Conservation (phyloP, 257 asterid genomes). For the Verbena officinalis region DNA sequence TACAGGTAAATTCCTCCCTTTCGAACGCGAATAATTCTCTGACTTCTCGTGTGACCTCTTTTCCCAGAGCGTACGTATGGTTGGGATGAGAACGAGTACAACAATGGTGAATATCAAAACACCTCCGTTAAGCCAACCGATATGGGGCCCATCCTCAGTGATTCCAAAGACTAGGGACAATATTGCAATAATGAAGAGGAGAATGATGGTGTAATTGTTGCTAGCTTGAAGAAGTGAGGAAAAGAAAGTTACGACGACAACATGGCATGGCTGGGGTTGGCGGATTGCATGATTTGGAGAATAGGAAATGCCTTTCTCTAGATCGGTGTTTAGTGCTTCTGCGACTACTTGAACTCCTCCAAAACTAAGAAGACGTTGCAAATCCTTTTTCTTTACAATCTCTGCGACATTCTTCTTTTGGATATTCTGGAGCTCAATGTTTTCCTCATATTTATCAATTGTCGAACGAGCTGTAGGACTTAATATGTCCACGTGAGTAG, state of each 20-base stretch:
- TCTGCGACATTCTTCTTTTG: conserved; percentile 9
- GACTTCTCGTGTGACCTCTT: not conserved
- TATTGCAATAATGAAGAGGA: conserved; percentile 32
- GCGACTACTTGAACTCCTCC: conserved; percentile 35
- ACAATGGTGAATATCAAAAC: conserved; percentile 22
- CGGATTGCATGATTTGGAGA: not conserved
- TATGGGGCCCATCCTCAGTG: conserved; percentile 32
- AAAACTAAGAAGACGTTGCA: not conserved
- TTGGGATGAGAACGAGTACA: not conserved
- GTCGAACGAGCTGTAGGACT: no score
- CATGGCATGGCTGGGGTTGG: not conserved
- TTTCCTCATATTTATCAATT: no score
- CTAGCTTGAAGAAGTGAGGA: conserved; percentile 27
- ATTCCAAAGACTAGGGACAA: conserved; percentile 39
- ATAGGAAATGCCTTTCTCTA: conserved; percentile 15
- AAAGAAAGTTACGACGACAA: conserved; percentile 8
- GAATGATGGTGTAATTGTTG: conserved; percentile 31
- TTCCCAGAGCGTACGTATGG: not conserved
- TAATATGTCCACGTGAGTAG: no score
- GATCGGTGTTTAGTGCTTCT: conserved; percentile 32
- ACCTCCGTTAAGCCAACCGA: conserved; percentile 31
- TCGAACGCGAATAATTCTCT: conserved; percentile 8
- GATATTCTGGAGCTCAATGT: conserved; percentile 14
- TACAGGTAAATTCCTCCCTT: conserved; percentile 15
- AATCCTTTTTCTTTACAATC: conserved; percentile 20